These are phyloP conservation scores for Leptomonas pyrrhocoris DNA, from an alignment of 208 protist species.

Conservation along the genomic window DNA sequence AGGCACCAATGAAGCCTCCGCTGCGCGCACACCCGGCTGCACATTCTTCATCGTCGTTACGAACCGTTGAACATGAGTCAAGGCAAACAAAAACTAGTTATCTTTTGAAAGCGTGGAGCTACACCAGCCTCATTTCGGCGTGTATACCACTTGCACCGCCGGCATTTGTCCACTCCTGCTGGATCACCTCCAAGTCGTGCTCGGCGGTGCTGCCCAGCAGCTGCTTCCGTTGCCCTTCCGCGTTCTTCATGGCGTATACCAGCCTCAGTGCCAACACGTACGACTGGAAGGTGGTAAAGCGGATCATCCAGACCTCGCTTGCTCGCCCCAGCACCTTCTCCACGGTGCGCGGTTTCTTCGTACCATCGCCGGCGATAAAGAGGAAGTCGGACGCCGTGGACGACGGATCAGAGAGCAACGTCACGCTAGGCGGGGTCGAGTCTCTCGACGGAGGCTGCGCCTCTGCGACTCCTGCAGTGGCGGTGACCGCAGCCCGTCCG, in stretches of 20 bases:
- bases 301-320: conserved; percentile 11
- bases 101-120: not conserved
- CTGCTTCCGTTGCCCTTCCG: not conserved
- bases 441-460: too few relatives aligned
- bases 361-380: not conserved
- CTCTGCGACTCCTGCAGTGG: not conserved
- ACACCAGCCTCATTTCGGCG: not conserved
- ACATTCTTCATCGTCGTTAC: too few relatives aligned
- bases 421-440: not conserved
- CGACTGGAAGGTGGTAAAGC: conserved; percentile 9
- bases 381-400: not conserved
- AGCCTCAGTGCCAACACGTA: conserved; percentile 9
- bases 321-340: not conserved
- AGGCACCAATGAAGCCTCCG: too few relatives aligned
- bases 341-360: not conserved
- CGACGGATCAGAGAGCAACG: not conserved
- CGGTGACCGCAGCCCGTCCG: too few relatives aligned
- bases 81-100: not conserved
- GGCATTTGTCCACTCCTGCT: not conserved
- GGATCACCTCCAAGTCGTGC: conserved; percentile 3
- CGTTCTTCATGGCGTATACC: not conserved
- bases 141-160: not conserved
- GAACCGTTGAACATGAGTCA: too few relatives aligned
- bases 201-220: conserved; percentile 1
- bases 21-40: too few relatives aligned